phyloP scores from a whole-genome alignment of 108 stramenopile genomes.

The Nannochloropsis gaditana region DNA sequence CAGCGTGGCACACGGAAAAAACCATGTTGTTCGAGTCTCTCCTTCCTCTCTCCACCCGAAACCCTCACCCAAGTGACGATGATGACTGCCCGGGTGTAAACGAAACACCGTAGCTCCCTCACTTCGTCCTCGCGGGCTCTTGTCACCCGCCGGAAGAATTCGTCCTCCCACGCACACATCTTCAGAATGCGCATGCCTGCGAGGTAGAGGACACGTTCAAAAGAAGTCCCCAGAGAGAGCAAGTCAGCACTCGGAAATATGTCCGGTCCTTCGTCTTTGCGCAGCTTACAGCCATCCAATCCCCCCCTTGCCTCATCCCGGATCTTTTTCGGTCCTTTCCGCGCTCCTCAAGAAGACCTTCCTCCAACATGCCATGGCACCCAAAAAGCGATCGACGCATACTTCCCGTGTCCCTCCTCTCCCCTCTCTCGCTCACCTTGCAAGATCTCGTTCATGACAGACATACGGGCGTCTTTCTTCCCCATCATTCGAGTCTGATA shows the following conservation, averaged over 20 bases:
- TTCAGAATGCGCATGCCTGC: conserved; percentile 91
- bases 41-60: neutral
- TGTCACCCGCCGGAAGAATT: conserved; percentile 59
- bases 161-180: conserved; percentile 93
- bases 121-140: neutral
- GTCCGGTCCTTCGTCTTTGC: no score
- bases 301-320: conserved; percentile 3
- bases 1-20: no score
- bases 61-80: neutral
- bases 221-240: no score
- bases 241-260: no score
- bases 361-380: neutral
- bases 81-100: neutral
- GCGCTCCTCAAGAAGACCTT: neutral
- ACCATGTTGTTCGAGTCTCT: neutral
- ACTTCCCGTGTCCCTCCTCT: neutral
- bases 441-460: conserved; percentile 36
- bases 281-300: neutral
- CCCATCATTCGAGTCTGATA: conserved; percentile 44
- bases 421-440: neutral
- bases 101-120: neutral
- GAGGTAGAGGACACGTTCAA: no score
- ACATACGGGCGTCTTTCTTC: conserved; percentile 48
- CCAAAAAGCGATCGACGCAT: neutral
- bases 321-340: neutral